Conservation (phyloP, 441 rosid species). For the Breynia disticha region DNA sequence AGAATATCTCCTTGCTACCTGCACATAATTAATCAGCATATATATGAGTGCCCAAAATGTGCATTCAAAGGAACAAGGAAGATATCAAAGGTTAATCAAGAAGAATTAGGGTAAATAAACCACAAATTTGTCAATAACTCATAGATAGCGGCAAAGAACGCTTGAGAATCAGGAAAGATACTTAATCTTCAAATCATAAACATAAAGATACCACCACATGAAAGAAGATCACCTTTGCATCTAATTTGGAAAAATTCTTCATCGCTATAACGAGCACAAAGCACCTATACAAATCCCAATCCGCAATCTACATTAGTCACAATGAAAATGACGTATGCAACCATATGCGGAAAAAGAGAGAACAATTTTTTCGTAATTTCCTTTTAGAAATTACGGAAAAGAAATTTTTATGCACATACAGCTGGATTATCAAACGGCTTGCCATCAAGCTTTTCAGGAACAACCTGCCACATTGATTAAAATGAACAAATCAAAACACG, state of each 20-base stretch:
- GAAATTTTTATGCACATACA: slow-evolving; percentile 26
- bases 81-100: no score
- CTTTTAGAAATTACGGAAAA: neutral
- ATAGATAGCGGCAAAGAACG: no score
- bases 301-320: slow-evolving; percentile 5
- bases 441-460: slow-evolving; percentile 64
- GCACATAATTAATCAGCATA: slow-evolving; percentile 15
- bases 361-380: neutral
- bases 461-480: slow-evolving; percentile 33
- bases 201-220: neutral
- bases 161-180: no score
- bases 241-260: slow-evolving; percentile 67
- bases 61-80: no score
- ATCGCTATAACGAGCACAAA: slow-evolving; percentile 74
- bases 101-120: no score
- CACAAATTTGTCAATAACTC: no score
- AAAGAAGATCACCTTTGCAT: slow-evolving; percentile 51
- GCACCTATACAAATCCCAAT: slow-evolving; percentile 43
- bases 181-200: neutral
- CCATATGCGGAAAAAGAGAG: neutral
- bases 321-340: neutral
- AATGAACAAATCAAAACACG: neutral
- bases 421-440: slow-evolving; percentile 45
- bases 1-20: slow-evolving; percentile 70
- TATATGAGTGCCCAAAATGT: neutral